Evolutionary conservation across 2,329 filamentous ascomycete species (phyloP), one percentile per base, ranked within the genome.

Genomic region (Trichoderma simmonsii): DNA sequence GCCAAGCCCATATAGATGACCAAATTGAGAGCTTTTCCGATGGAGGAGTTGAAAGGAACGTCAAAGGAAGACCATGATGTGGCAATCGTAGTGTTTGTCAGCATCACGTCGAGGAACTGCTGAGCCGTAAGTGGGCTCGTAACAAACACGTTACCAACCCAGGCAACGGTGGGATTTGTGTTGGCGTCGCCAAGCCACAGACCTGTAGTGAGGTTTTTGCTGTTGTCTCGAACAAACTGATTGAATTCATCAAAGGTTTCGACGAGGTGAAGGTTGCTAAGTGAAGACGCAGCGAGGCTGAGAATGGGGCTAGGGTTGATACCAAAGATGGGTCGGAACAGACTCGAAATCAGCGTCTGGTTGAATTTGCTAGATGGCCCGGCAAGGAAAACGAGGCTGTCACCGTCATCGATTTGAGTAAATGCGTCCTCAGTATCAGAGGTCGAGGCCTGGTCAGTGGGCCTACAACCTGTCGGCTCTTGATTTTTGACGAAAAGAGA

Each of bases 1-100:
- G 91, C 93, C 9, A 98, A 86, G 15, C 92, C 90, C 79, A 96
- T 92, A 81, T 97, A 97, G 9, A 93, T 85, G 54, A 95, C 89
- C 21, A 97, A 85, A 78, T 97, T 93, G 28, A 97, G 82, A 0
- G 91, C 90, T 65, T 95, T 86, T 24, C 93, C 93, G 9, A 90
- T 89, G 24, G 85, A 85, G 0, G 92, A 89, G 30, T 87, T 84
- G 82, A 91, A 95, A 0, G 93, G 92, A 0, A 89, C 87, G 74
- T 93, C 93, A 77, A 98, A 97, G 14, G 88, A 83, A 63, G 92
- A 88, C 80, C 91, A 97, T 64, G 89, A 87, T 1, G 91, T 92
- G 3, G 87, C 85, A 73, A 97, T 94, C 3, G 88, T 88, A 6
- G 88, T 87, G 70, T 92, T 90, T 26, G 88, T 86, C 26, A 95